phyloP scores from a whole-genome alignment of 306 rosid species.

The Myrica gale region DNA sequence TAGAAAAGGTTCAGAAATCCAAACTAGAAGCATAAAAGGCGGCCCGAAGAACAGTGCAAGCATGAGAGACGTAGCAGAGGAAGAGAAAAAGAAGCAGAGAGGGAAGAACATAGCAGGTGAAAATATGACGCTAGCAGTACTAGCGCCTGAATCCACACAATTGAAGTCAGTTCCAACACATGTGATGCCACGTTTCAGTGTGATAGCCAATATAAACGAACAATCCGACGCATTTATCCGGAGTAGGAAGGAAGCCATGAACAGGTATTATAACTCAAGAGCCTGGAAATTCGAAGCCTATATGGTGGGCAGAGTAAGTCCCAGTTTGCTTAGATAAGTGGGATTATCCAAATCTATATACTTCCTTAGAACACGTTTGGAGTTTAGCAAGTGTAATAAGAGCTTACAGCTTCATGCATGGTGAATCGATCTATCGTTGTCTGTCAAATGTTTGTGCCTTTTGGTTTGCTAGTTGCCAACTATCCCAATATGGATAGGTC shows the following conservation, averaged over 20 bases:
- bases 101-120: constrained; percentile 21
- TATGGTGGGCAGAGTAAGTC: not conserved
- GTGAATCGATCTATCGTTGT: too few relatives aligned
- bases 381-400: not conserved
- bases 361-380: not conserved
- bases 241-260: constrained; percentile 40
- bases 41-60: not conserved
- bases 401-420: not conserved
- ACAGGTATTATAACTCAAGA: constrained; percentile 9
- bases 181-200: constrained; percentile 24
- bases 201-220: constrained; percentile 31
- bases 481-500: too few relatives aligned
- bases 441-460: too few relatives aligned
- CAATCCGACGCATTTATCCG: constrained; percentile 35
- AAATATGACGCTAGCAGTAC: not conserved
- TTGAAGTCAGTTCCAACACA: not conserved
- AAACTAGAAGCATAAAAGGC: not conserved
- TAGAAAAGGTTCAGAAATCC: not conserved
- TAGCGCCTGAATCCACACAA: constrained; percentile 14
- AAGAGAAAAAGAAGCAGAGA: constrained; percentile 25
- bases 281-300: not conserved
- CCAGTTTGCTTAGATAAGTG: not conserved
- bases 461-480: too few relatives aligned
- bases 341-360: not conserved
- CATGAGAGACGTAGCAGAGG: constrained; percentile 2